phyloP scores from a whole-genome alignment of 2,329 filamentous ascomycete genomes.

The Paracoccidioides lutzii region DNA sequence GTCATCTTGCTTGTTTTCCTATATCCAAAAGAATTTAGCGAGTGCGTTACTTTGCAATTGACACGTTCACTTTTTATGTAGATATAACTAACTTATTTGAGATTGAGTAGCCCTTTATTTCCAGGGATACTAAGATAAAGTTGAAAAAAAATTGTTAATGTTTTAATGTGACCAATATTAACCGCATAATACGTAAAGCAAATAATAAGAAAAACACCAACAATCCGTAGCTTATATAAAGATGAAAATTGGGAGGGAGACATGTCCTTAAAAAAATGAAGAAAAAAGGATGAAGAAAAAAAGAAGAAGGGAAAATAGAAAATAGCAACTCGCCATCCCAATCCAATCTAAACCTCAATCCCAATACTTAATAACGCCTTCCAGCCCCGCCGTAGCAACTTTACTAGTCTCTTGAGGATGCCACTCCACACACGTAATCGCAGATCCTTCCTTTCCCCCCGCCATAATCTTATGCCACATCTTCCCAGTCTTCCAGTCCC shows the following conservation, averaged over 20 bases:
- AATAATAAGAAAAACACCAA: not conserved
- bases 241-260: not conserved
- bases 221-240: not conserved
- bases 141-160: no score
- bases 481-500: conserved; percentile 99
- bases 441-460: conserved; percentile 51
- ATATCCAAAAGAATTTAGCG: no score
- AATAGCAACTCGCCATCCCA: not conserved
- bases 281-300: not conserved
- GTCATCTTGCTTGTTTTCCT: no score
- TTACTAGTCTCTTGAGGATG: conserved; percentile 96
- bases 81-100: no score
- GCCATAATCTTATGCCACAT: conserved; percentile 96
- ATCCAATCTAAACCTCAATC: conserved; percentile 44
- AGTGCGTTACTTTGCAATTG: no score
- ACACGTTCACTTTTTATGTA: no score
- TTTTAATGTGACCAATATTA: no score
- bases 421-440: conserved; percentile 82
- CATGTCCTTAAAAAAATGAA: not conserved
- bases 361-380: conserved; percentile 85
- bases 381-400: conserved; percentile 77
- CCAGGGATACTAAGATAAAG: no score
- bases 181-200: not conserved
- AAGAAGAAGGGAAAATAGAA: not conserved
- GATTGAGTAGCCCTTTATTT: no score